A percentile compares a stretch with the other conserved stretches of the same genome.
These are phyloP conservation scores for Mycena haematopus DNA, from an alignment of 768 basidiomycete genomes.

Conservation along the genomic window DNA sequence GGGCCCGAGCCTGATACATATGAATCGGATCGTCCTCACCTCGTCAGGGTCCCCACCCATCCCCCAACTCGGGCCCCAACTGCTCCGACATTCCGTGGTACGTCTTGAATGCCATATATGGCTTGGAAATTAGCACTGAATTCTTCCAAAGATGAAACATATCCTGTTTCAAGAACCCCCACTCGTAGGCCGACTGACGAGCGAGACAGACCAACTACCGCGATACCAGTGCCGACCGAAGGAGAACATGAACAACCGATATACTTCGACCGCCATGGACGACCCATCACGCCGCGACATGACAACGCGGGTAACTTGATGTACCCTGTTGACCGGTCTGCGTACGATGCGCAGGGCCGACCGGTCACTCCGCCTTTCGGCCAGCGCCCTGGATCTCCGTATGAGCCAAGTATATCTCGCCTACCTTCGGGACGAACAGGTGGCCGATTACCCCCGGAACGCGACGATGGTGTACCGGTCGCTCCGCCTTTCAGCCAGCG, in stretches of 20 bases:
- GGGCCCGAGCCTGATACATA: not conserved
- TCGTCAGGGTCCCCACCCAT: constrained; percentile 24
- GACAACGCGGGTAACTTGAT: constrained; percentile 9
- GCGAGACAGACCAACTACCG: constrained; percentile 18
- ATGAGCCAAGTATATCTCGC: constrained; percentile 9
- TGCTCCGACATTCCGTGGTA: constrained; percentile 6
- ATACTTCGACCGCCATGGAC: constrained; percentile 13
- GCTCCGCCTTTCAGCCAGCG: constrained; percentile 14
- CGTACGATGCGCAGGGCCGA: constrained; percentile 19
- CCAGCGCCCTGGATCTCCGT: not conserved
- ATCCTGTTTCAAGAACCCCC: not conserved
- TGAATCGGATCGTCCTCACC: constrained; percentile 25
- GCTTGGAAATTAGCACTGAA: not conserved
- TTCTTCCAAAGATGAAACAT: not conserved
- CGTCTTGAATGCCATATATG: not conserved
- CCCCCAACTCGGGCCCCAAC: constrained; percentile 1
- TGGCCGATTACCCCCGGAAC: not conserved
- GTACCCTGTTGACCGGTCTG: constrained; percentile 8
- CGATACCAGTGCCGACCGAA: constrained; percentile 5
- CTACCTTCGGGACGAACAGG: not conserved
- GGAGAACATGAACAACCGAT: constrained; percentile 2
- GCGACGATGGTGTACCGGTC: not conserved
- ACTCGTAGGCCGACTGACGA: not conserved
- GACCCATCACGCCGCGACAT: constrained; percentile 15
- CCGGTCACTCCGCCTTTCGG: constrained; percentile 17